Percentiles rank a stretch among this genome's conserved stretches.
Evolutionary conservation across 2,329 filamentous ascomycete species (phyloP).

Genomic region (Nothophoma quercina): DNA sequence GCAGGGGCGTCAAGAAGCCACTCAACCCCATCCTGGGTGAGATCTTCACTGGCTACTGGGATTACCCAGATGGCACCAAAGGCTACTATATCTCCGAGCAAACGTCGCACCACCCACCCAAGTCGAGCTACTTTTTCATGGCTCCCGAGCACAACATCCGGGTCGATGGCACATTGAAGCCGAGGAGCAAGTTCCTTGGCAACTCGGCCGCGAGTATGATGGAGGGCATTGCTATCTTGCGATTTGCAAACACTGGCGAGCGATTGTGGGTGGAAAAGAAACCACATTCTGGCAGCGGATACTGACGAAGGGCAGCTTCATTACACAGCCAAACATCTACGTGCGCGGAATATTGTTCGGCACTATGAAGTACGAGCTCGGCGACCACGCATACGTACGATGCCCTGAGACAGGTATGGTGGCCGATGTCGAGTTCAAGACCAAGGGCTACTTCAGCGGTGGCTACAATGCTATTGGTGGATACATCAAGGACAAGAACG

Average conservation of each 20-base stretch:
- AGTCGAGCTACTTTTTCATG: constrained; percentile 99
- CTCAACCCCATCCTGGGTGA: constrained; percentile 96
- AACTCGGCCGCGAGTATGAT: constrained; percentile 98
- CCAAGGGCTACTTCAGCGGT: constrained; percentile 95
- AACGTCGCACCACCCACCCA: constrained; percentile 96
- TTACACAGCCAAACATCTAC: constrained; percentile 99
- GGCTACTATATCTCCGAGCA: constrained; percentile 98
- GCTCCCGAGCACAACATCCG: constrained; percentile 91
- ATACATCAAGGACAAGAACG: constrained; percentile 84
- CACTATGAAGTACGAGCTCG: constrained; percentile 99
- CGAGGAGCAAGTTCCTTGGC: constrained; percentile 91
- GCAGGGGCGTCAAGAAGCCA: constrained; percentile 95
- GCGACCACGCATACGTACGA: constrained; percentile 90
- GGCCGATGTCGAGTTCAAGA: constrained; percentile 97
- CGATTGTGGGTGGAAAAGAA: constrained; percentile 73
- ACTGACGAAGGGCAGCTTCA: constrained; percentile 66
- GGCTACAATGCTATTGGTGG: constrained; percentile 97
- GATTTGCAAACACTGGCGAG: constrained; percentile 84
- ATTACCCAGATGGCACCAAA: constrained; percentile 80
- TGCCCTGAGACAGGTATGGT: constrained; percentile 87
- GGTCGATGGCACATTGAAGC: constrained; percentile 94
- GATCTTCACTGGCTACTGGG: constrained; percentile 95
- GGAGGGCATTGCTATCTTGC: constrained; percentile 92
- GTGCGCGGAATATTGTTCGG: constrained; percentile 95
- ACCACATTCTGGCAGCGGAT: neutral